Evolutionary conservation across 345 rosid species (phyloP), one percentile per base, ranked within the genome.

Genomic region (Brassica carinata): DNA sequence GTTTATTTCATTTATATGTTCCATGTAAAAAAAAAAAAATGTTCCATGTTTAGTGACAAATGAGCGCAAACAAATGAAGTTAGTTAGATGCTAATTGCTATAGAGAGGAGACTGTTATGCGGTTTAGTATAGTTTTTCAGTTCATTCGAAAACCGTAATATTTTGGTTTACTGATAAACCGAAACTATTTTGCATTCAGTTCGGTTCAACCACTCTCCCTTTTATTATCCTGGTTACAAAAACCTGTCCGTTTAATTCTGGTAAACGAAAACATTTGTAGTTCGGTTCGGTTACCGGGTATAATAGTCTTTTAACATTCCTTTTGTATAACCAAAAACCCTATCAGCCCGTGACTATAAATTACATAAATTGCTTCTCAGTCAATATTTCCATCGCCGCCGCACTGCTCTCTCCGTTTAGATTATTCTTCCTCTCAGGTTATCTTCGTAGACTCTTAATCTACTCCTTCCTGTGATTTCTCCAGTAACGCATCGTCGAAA

Each of bases 351-450:
- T 26, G 23, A 36, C 66, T 64, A 72, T 36, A 71, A 51, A 70
- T 19, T 5, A 0, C 6, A 34, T 4, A 26, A 23, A 14, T 10
- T 26, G 53, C 53, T 26, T 30, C 34, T n/a, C 2, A 0, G 1
- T 1, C 18, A 13, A 8, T 7, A 7, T 65, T 57, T 30, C 73
- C 62, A 26, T 66, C 82, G 78, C 78, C 82, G 82, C 29, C 69
- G 40, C 11, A 79, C 53, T 27, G 68, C 48, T 8, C 31, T 59
- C 65, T 10, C 15, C 34, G 14, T 11, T 73, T 51, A 27, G 69
- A 43, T 59, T 73, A 36, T 40, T 73, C 69, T 19, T 30, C 69
- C 14, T 13, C 67, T 68, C 61, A 78, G 82, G 82, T 73, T 57
- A 64, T 70, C 7, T n/a, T 2, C 73, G 7, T 3, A 38, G 7